Evolutionary conservation across 306 rosid genomes (phyloP), one percentile per base, ranked within the genome.

Genomic region (Erythrophleum fordii): DNA sequence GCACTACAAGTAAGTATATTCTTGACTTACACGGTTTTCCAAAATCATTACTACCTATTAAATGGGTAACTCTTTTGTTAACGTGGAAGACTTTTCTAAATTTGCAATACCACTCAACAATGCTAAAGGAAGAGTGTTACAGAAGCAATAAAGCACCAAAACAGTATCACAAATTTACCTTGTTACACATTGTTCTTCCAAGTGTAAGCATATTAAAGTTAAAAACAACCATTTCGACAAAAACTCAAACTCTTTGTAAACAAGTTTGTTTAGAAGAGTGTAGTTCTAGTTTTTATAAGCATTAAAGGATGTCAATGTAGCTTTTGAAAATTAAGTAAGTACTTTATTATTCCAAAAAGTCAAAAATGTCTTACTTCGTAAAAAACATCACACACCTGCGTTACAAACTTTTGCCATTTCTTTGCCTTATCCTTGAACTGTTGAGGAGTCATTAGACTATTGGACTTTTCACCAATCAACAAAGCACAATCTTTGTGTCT

Each of bases 361-460:
- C 62, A 44, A 68, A 77, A 74, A 69, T 60, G 45, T 78, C 51
- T 64, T 42, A 70, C 77, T 16, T 35, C 58, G 60, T 22, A 31
- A 70, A 78, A 69, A 67, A 69, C 81, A 68, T 59, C 85, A 82
- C 75, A 83, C 69, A 95, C 99, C 94, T 92, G 91, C 69, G 93
- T 86, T 59, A 95, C 97, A 83, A 95, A 90, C 53, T 87, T 92
- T 82, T 77, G 98, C 99, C 99, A 95, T 91, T 90, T 95, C 89
- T 88, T 95, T 51, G 99, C 90, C 81, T 81, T 85, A 79, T 95
- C 97, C 88, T 93, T 93, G 77, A 84, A 91, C 75, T 82, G 81
- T 35, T 88, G 88, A 41, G 93, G 98, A 56, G 88, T 77, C 0
- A 59, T 76, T 28, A 84, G 10, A 37, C 60, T 59, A 72, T 72